Conservation (phyloP, 441 rosid species). For the Syzygium malaccense region DNA sequence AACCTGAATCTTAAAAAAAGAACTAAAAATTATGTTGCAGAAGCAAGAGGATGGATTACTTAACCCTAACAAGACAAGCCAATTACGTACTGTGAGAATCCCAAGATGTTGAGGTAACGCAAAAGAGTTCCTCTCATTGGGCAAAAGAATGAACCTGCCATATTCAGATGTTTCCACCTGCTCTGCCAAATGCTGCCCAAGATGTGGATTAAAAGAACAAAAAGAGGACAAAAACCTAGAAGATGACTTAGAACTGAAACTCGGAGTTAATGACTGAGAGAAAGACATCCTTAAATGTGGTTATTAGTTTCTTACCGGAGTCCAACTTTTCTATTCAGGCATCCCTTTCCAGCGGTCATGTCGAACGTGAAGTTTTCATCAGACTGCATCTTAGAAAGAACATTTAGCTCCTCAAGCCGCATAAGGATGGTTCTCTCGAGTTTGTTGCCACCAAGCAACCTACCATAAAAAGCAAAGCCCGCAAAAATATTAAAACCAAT, state of each 20-base stretch:
- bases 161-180: constrained; percentile 18
- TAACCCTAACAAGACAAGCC: background rate
- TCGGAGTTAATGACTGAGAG: background rate
- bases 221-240: background rate
- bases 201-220: constrained; percentile 1
- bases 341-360: constrained; percentile 18
- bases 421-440: constrained; percentile 29
- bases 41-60: background rate
- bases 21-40: constrained; percentile 12
- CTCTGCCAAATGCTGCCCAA: constrained; percentile 33
- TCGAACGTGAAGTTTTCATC: constrained; percentile 26
- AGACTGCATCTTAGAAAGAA: constrained; percentile 37
- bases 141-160: constrained; percentile 10
- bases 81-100: constrained; percentile 14
- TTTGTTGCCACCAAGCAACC: constrained; percentile 64
- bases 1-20: constrained; percentile 34
- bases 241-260: background rate
- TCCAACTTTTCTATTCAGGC: constrained; percentile 46
- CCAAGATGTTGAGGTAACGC: constrained; percentile 13
- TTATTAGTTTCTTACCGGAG: constrained; percentile 39
- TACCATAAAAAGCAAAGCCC: constrained; percentile 12
- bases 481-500: background rate
- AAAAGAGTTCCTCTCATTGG: constrained; percentile 19
- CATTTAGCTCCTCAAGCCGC: constrained; percentile 35
- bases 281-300: background rate